Evolutionary conservation across 805 yeast genomes (phyloP), one percentile per base, ranked within the genome.

Genomic region (Suhomyces vadensis): DNA sequence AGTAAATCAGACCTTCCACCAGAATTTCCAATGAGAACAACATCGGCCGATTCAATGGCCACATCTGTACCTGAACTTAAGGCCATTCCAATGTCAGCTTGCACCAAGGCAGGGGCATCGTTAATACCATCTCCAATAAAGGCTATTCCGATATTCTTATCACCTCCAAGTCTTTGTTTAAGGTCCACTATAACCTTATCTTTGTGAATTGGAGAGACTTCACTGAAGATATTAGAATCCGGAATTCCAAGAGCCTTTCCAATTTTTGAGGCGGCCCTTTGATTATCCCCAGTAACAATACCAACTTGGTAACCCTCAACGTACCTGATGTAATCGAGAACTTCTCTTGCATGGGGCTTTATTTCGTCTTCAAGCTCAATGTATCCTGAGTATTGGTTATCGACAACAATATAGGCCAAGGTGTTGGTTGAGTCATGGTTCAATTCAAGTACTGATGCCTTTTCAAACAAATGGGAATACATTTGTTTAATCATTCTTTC

Each of bases 61-160:
- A 94, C 87, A 57, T 94, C 98, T 0, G 98, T 87, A 4, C 98
- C 97, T 0, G 95, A 79, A 7, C 95, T 84, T 46, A 95, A 81
- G 8, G 98, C 94, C 55, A 95, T 81, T 19, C 99, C 99, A 14
- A 94, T 67, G 52, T 90, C 88, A 1, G 97, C 86, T 44, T 85
- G 77, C 1, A 88, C 95, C 43, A 94, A 74, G 0, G 98, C 98
- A 0, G 99, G 97, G 0, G 98, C 95, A 61, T 94, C 99, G 63
- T 94, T 94, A 52, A 94, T 87, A 47, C 99, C 99, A 66, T 94
- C 99, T 29, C 99, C 99, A 17, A 94, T 84, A 73, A 95, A 90
- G 5, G 91, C 92, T 33, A 94, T 84, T 3, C 66, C 64, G 3
- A 60, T 66, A 36, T 66, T 60, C 9, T 33, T 31, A 5, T 54